Percentiles rank a stretch among this genome's conserved stretches.
These are phyloP conservation scores for Paramecium biaurelia DNA, from an alignment of 73 alveolate species.

Conservation along the genomic window DNA sequence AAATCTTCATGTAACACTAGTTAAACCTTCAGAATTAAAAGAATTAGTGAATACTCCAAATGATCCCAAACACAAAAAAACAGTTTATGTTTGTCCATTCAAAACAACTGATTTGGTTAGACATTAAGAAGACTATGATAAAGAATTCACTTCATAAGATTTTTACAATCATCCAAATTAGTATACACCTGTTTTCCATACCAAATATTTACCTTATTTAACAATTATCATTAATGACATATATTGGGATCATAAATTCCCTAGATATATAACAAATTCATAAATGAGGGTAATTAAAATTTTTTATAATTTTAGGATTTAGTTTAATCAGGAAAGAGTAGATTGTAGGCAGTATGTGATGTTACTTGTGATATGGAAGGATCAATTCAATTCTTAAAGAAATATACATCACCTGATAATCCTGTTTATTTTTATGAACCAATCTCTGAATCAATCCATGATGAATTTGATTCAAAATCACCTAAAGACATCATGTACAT, in stretches of 20 bases:
- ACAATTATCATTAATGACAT: conserved; percentile 74
- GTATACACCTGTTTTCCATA: conserved; percentile 70
- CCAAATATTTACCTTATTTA: conserved; percentile 71
- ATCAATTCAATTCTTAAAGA: conserved; percentile 75
- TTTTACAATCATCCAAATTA: conserved; percentile 79
- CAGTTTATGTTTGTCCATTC: conserved; percentile 67
- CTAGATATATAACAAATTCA: conserved; percentile 72
- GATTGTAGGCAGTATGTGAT: conserved; percentile 85
- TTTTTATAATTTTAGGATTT: conserved; percentile 12
- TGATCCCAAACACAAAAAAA: conserved; percentile 55
- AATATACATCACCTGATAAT: conserved; percentile 79
- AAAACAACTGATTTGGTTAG: conserved; percentile 73
- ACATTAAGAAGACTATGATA: conserved; percentile 69
- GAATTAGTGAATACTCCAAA: conserved; percentile 49
- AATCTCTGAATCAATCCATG: conserved; percentile 55
- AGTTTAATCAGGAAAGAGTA: conserved; percentile 65
- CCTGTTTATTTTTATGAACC: conserved; percentile 83
- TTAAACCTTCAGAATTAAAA: conserved; percentile 77
- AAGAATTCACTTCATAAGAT: conserved; percentile 71
- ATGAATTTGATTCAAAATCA: conserved; percentile 49
- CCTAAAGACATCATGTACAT: conserved; percentile 72
- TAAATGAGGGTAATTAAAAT: conserved; percentile 37
- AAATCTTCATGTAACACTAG: conserved; percentile 74
- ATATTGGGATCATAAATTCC: conserved; percentile 88
- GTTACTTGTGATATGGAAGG: conserved; percentile 91